Evolutionary conservation across 2,329 filamentous ascomycete species (phyloP).

Genomic region (Camillea tinctor): DNA sequence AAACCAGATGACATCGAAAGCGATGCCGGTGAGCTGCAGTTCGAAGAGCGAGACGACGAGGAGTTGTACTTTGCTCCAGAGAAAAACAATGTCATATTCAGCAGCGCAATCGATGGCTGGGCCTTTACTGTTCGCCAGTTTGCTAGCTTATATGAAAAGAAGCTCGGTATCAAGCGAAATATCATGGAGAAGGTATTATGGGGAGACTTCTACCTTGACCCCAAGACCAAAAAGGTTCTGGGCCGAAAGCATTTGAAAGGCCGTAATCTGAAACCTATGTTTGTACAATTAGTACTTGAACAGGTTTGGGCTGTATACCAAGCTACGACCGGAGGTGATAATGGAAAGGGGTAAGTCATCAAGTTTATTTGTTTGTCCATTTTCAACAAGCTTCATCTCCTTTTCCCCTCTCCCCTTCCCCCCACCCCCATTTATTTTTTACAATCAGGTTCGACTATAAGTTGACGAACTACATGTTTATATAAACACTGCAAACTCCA

Average conservation of each 20-base stretch:
- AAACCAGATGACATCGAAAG: conserved; percentile 48
- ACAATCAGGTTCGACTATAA: too few species aligned
- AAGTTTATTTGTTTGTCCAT: neutral
- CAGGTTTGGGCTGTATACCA: conserved; percentile 96
- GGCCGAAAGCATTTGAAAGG: conserved; percentile 92
- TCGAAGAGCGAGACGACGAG: conserved; percentile 90
- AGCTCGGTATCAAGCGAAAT: conserved; percentile 87
- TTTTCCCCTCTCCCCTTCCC: too few species aligned
- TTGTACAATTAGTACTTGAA: conserved; percentile 93
- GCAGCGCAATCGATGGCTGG: conserved; percentile 98
- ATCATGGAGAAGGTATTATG: conserved; percentile 91
- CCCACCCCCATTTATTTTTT: too few species aligned
- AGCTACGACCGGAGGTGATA: conserved; percentile 79
- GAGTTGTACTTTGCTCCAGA: conserved; percentile 98
- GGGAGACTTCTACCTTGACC: conserved; percentile 95
- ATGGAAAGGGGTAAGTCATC: conserved; percentile 69
- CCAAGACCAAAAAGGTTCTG: conserved; percentile 92
- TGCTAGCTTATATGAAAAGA: conserved; percentile 90
- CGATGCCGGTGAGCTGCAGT: conserved; percentile 63
- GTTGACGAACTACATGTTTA: too few species aligned
- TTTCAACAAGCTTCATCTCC: neutral
- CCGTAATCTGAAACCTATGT: conserved; percentile 88
- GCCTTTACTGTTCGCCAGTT: conserved; percentile 96
- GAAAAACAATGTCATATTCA: conserved; percentile 98
- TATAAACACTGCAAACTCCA: too few species aligned